Evolutionary conservation across 2,329 filamentous ascomycete species (phyloP), one percentile per base, ranked within the genome.

Genomic region (Hortaea sp.): DNA sequence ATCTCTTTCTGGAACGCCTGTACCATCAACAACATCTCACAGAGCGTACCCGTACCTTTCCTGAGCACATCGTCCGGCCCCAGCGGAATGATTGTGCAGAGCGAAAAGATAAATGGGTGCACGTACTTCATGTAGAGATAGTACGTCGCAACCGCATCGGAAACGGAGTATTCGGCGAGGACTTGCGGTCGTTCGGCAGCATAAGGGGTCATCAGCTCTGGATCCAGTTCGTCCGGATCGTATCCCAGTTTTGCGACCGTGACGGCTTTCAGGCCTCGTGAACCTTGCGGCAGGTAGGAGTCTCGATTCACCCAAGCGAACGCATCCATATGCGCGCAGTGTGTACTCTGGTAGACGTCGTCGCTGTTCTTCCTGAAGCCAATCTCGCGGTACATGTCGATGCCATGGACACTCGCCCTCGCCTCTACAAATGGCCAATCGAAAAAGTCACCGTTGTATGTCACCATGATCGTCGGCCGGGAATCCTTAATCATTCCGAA

Each of bases 361-460:
- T 98, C 92, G 58, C 72, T 85, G 67, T 95, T 92, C 66, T 92
- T 97, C 59, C 83, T 83, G 77, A 95, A 98, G 5, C 92, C 92
- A 59, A 95, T 98, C 65, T 98, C 94, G 52, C 84, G 85, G 68
- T 98, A 98, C 92, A 98, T 97, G 67, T 98, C 92, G 63, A 98
- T 95, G 29, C 94, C 92, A 57, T 94, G 84, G 54, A 95, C 78
- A 62, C 88, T 94, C 29, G 94, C 88, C 69, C 92, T 77, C 39
- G 92, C 81, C 70, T 98, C 92, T 27, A 98, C 88, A 62, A 94
- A 98, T 0, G 92, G 90, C 92, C 92, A 98, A 82, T 98, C 92
- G 81, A 98, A 98, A 66, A 98, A 98, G 72, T 98, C 92, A 71
- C 92, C 92, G 87, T 98, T 98, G 76, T 98, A 98, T n/a, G 92